phyloP scores from a whole-genome alignment of 306 rosid genomes.

The Rosa multiflora region DNA sequence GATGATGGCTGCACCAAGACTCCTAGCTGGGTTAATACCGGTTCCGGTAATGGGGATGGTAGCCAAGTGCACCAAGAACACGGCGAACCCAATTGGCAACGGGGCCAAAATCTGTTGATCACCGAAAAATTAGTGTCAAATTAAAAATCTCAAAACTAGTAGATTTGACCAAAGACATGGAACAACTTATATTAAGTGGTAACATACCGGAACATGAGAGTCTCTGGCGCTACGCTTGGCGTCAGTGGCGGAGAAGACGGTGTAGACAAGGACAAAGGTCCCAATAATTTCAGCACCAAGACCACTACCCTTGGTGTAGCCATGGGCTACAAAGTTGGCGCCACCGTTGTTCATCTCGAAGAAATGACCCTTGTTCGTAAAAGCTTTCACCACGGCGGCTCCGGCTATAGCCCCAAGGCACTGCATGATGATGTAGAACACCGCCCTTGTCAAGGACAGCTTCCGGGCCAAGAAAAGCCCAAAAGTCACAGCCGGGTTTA shows the following conservation, averaged over 20 bases:
- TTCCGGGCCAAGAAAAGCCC: conserved; percentile 82
- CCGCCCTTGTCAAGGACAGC: conserved; percentile 75
- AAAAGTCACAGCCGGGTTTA: conserved; percentile 69
- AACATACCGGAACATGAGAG: conserved; percentile 61
- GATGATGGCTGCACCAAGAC: conserved; percentile 59
- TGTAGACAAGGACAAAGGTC: conserved; percentile 57
- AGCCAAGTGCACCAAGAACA: conserved; percentile 61
- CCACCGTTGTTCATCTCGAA: conserved; percentile 42
- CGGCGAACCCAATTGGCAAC: conserved; percentile 86
- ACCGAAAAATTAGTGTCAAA: neutral
- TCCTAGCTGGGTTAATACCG: conserved; percentile 59
- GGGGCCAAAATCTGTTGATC: conserved; percentile 74
- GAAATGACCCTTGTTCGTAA: conserved; percentile 14
- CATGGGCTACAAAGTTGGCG: conserved; percentile 58
- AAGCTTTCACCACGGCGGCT: conserved; percentile 56
- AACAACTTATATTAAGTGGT: neutral
- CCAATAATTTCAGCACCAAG: conserved; percentile 64
- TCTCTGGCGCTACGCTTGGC: conserved; percentile 89
- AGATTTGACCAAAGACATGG: neutral
- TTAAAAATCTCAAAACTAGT: neutral
- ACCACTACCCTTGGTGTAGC: conserved; percentile 78
- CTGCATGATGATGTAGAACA: conserved; percentile 89
- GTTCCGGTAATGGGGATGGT: conserved; percentile 63
- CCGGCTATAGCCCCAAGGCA: conserved; percentile 72
- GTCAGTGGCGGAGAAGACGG: conserved; percentile 92